Evolutionary conservation across 1,139 yeast species (phyloP).

Genomic region (Taphrina flavorubra): DNA sequence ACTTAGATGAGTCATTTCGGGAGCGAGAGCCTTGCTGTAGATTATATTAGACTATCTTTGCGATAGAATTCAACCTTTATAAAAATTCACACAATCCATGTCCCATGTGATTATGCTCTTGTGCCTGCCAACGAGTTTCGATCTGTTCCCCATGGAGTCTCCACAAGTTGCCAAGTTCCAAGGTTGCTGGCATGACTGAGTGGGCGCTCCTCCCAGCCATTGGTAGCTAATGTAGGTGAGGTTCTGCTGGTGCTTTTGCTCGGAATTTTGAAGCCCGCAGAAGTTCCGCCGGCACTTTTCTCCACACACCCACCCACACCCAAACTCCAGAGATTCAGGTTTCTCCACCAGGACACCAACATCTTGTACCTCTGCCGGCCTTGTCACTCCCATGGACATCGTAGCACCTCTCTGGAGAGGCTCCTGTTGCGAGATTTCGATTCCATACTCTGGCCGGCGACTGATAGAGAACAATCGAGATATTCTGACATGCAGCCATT

Average conservation of each 20-base stretch:
- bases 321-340: not conserved
- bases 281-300: conserved; percentile 1
- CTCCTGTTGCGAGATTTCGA: too few species aligned
- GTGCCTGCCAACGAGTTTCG: too few species aligned
- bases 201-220: too few species aligned
- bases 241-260: too few species aligned
- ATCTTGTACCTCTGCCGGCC: not conserved
- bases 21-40: conserved; percentile 7
- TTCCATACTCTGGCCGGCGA: not conserved
- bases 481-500: conserved; percentile 10
- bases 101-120: too few species aligned
- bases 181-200: too few species aligned
- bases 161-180: too few species aligned
- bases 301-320: not conserved
- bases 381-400: too few species aligned
- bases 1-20: conserved; percentile 2
- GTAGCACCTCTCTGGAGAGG: too few species aligned
- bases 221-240: too few species aligned
- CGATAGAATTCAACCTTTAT: not conserved
- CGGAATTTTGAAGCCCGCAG: not conserved
- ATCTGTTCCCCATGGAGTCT: too few species aligned
- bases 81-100: not conserved
- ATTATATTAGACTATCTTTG: conserved; percentile 1
- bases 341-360: conserved; percentile 3
- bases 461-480: not conserved